These are phyloP conservation scores for Tephrocybe sp. DNA, from an alignment of 768 basidiomycete species.

Conservation along the genomic window DNA sequence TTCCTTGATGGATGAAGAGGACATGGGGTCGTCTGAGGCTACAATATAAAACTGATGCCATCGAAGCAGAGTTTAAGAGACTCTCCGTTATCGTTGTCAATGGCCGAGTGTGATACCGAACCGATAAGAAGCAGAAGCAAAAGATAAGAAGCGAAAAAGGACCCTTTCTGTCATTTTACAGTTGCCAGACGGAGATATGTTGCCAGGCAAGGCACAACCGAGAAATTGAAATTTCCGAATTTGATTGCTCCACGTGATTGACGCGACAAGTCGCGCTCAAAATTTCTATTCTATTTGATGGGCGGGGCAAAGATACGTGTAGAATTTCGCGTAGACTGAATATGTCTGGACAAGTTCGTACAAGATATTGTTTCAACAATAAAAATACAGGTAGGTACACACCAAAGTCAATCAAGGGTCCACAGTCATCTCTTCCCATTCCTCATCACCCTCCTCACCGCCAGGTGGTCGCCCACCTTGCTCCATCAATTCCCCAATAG, in stretches of 20 bases:
- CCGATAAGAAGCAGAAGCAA: neutral
- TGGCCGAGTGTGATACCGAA: constrained; percentile 1
- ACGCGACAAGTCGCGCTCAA: too few species aligned
- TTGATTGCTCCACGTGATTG: too few species aligned
- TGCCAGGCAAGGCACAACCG: too few species aligned
- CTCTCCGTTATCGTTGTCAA: constrained; percentile 5
- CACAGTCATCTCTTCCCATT: constrained; percentile 29
- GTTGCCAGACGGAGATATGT: too few species aligned
- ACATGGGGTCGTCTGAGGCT: neutral
- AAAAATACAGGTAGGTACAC: constrained; percentile 16
- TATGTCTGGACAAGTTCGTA: neutral
- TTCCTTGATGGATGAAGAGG: constrained; percentile 9
- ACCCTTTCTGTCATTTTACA: too few species aligned
- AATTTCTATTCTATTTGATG: too few species aligned
- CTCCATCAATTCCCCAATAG: constrained; percentile 25
- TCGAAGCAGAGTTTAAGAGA: too few species aligned
- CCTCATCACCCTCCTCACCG: constrained; percentile 24
- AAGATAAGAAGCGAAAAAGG: too few species aligned
- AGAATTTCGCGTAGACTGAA: too few species aligned
- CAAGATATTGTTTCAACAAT: constrained; percentile 24
- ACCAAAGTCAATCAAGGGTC: constrained; percentile 16
- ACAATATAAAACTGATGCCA: neutral
- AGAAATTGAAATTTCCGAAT: too few species aligned
- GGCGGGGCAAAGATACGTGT: too few species aligned
- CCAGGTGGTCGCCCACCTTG: constrained; percentile 19